Evolutionary conservation across 805 yeast genomes (phyloP).

Genomic region (Yarrowia porcina): DNA sequence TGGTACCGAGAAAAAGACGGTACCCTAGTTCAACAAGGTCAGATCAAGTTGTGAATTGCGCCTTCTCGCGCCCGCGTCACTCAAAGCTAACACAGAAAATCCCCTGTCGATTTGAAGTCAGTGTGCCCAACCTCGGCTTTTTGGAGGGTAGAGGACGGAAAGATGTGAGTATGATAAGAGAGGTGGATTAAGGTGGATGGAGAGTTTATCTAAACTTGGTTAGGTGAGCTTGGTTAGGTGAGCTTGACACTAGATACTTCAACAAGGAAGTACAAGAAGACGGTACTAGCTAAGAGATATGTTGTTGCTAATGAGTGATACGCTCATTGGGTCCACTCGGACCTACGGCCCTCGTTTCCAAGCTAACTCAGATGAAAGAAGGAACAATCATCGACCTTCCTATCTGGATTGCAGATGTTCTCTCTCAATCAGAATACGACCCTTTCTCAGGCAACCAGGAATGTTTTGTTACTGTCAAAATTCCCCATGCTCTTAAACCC

Average conservation of each 20-base stretch:
- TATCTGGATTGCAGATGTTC: conserved; percentile 11
- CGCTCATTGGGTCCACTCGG: too few relatives aligned
- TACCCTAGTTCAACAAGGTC: too few relatives aligned
- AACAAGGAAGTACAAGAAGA: too few relatives aligned
- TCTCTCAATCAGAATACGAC: conserved; percentile 1
- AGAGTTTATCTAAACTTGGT: too few relatives aligned
- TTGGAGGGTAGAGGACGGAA: background rate
- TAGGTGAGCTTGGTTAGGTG: too few relatives aligned
- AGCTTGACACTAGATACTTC: too few relatives aligned
- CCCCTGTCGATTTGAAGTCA: conserved; percentile 20
- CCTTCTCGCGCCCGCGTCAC: too few relatives aligned
- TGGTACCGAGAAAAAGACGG: background rate
- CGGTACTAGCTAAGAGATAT: too few relatives aligned
- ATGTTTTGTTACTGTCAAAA: conserved; percentile 6
- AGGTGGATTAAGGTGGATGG: too few relatives aligned
- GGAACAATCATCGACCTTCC: conserved; percentile 8
- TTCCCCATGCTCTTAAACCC: conserved; percentile 4
- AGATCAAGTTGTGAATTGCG: too few relatives aligned
- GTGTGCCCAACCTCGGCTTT: conserved; percentile 11
- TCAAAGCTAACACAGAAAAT: conserved; percentile 19
- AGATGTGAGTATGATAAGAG: conserved; percentile 4
- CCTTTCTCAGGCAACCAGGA: conserved; percentile 12
- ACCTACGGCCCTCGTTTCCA: background rate
- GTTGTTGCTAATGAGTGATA: too few relatives aligned
- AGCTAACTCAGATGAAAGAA: conserved; percentile 22